A percentile compares a stretch with the other conserved stretches of the same genome.
Conservation (phyloP, 495 filamentous ascomycete species). For the Echria macrotheca region DNA sequence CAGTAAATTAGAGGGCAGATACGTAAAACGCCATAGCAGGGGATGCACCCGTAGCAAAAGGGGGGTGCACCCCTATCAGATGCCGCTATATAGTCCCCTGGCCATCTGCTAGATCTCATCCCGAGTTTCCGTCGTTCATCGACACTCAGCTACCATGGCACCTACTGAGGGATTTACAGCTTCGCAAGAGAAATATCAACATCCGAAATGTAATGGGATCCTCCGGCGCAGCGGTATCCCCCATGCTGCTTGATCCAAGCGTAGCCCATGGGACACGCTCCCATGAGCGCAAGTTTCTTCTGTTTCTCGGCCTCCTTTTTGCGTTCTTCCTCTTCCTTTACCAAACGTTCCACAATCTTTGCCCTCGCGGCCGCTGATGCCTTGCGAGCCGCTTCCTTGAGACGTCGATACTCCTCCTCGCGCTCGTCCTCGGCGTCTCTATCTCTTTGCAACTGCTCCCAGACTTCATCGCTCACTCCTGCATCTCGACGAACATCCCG, state of each 20-base stretch:
- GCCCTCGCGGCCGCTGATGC: conserved; percentile 21
- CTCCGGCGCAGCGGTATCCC: conserved; percentile 52
- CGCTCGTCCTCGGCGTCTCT: conserved; percentile 30
- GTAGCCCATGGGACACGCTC: conserved; percentile 46
- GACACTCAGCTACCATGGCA: too few species aligned
- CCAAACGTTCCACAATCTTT: conserved; percentile 20
- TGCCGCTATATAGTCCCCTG: too few species aligned
- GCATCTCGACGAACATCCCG: conserved; percentile 37
- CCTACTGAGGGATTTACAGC: too few species aligned
- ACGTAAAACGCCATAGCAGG: too few species aligned
- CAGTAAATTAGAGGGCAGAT: too few species aligned
- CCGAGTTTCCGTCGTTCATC: too few species aligned
- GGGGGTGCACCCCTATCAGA: too few species aligned
- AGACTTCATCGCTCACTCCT: conserved; percentile 56
- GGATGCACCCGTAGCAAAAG: too few species aligned
- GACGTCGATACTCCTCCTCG: conserved; percentile 24
- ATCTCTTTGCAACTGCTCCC: conserved; percentile 53
- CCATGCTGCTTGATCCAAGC: conserved; percentile 48
- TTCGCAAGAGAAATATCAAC: conserved; percentile 3
- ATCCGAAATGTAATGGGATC: conserved; percentile 41
- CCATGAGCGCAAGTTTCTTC: conserved; percentile 44
- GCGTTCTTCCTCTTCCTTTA: conserved; percentile 26
- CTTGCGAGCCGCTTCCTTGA: conserved; percentile 19
- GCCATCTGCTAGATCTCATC: too few species aligned
- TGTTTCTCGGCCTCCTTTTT: conserved; percentile 38